These are phyloP conservation scores for Plenodomus tracheiphilus DNA, from an alignment of 2,329 filamentous ascomycete genomes.

Conservation along the genomic window DNA sequence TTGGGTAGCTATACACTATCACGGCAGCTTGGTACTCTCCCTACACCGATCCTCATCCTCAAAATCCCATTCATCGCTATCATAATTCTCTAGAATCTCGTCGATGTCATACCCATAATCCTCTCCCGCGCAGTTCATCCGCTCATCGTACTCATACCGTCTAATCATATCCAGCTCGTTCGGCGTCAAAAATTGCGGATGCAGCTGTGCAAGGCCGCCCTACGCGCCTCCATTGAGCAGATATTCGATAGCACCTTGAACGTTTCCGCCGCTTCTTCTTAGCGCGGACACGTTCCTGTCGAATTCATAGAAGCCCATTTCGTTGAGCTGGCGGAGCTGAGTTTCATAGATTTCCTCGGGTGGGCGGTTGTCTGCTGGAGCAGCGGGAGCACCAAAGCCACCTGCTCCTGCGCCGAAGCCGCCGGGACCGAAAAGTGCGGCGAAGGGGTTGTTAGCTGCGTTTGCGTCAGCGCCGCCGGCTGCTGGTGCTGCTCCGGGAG, in stretches of 20 bases:
- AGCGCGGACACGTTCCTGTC: conserved; percentile 89
- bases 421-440: conserved; percentile 51
- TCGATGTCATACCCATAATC: background rate
- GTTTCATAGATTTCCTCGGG: conserved; percentile 92
- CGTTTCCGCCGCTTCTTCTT: conserved; percentile 85
- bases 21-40: background rate
- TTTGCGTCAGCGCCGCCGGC: conserved; percentile 38
- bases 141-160: background rate
- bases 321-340: conserved; percentile 90
- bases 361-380: conserved; percentile 77
- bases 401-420: conserved; percentile 41
- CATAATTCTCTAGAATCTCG: background rate
- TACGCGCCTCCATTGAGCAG: conserved; percentile 50
- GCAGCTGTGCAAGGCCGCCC: conserved; percentile 3
- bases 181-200: background rate
- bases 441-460: conserved; percentile 46
- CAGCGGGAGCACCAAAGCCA: conserved; percentile 38
- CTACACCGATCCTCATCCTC: background rate
- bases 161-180: background rate
- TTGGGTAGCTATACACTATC: background rate
- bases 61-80: background rate
- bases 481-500: conserved; percentile 28
- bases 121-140: background rate
- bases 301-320: conserved; percentile 99
- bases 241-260: conserved; percentile 87